Percentiles rank a stretch among this genome's conserved stretches.
phyloP scores from a whole-genome alignment of 768 basidiomycete species.

The Lentinula aciculospora region DNA sequence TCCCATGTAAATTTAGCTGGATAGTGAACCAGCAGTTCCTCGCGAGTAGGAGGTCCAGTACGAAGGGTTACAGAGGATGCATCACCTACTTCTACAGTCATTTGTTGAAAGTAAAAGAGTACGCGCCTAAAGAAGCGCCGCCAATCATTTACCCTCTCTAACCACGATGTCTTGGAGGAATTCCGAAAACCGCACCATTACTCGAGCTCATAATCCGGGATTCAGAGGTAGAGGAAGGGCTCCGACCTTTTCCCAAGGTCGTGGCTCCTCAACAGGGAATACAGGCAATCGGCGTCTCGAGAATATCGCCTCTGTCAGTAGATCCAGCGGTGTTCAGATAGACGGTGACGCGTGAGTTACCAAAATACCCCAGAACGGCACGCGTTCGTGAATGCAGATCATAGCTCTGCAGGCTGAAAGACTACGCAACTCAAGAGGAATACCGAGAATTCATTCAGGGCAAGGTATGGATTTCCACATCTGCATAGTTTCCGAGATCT shows the following conservation, averaged over 20 bases:
- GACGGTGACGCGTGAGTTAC: conserved; percentile 68
- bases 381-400: conserved; percentile 21
- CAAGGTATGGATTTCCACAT: conserved; percentile 40
- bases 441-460: conserved; percentile 59
- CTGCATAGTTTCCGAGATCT: background rate
- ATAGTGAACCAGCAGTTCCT: conserved; percentile 63
- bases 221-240: conserved; percentile 8
- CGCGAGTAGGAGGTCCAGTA: conserved; percentile 61
- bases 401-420: conserved; percentile 50
- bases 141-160: background rate
- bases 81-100: background rate
- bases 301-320: conserved; percentile 64
- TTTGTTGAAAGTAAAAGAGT: background rate
- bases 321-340: conserved; percentile 70
- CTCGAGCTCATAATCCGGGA: background rate
- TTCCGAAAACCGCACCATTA: background rate
- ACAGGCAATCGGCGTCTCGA: conserved; percentile 43
- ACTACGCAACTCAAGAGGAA: conserved; percentile 51
- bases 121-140: background rate
- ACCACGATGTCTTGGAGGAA: conserved; percentile 2
- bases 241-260: conserved; percentile 10
- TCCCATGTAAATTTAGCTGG: conserved; percentile 73
- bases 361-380: background rate
- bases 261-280: conserved; percentile 2
- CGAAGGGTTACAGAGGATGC: conserved; percentile 30